Conservation (phyloP, 257 asterid species). For the Solanum boliviense region DNA sequence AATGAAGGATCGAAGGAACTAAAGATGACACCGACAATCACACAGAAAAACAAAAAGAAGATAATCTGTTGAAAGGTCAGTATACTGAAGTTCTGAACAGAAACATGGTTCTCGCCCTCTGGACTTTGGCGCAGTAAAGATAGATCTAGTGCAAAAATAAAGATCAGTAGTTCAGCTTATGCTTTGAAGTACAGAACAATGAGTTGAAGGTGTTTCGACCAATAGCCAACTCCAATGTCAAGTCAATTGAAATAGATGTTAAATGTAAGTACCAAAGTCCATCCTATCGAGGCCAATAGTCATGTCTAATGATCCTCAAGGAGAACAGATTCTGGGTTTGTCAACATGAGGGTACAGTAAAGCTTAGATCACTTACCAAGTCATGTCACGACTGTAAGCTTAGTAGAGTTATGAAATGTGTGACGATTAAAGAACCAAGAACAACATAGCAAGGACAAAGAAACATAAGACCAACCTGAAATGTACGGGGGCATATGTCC, state of each 20-base stretch:
- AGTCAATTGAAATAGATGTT: background rate
- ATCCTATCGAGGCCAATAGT: background rate
- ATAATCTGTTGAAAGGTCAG: background rate
- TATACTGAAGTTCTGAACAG: background rate
- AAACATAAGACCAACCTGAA: constrained; percentile 37
- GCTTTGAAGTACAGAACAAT: background rate
- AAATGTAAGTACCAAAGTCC: background rate
- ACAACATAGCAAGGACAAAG: background rate
- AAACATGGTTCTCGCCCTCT: background rate
- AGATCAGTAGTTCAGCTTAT: background rate
- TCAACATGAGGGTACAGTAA: background rate
- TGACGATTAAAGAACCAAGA: background rate
- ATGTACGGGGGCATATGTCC: constrained; percentile 89
- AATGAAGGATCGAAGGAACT: background rate
- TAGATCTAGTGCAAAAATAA: background rate
- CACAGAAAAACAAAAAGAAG: background rate
- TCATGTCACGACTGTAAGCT: background rate
- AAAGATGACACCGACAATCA: background rate
- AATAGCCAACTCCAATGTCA: background rate
- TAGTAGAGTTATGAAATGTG: background rate
- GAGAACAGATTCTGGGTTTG: background rate
- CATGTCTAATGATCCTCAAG: background rate
- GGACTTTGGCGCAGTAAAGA: background rate
- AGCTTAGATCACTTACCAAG: background rate
- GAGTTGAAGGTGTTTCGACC: background rate